Percentiles rank a stretch among this genome's conserved stretches.
These are phyloP conservation scores for Marasmius tenuissimus DNA, from an alignment of 1,284 basidiomycete genomes.

Conservation along the genomic window DNA sequence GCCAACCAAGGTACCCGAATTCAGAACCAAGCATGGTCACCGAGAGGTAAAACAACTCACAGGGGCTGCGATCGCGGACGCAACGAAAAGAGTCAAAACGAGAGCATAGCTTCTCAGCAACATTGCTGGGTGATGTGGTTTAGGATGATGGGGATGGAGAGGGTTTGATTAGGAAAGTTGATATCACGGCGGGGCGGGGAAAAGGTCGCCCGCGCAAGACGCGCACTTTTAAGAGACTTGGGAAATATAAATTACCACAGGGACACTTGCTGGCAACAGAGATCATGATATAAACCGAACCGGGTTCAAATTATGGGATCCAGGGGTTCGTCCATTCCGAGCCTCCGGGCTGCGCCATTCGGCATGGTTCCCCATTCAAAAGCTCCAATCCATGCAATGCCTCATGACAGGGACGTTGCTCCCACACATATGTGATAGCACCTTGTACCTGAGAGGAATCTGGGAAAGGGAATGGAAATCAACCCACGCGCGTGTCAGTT, in stretches of 20 bases:
- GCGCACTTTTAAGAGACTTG: neutral
- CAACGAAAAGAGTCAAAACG: slow-evolving; percentile 7
- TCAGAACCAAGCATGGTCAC: neutral
- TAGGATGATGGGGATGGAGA: neutral
- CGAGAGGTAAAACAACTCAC: slow-evolving; percentile 1
- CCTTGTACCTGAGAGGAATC: too few relatives aligned
- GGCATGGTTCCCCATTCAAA: too few relatives aligned
- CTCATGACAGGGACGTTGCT: too few relatives aligned
- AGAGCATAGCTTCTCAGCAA: slow-evolving; percentile 6
- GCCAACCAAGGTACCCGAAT: neutral
- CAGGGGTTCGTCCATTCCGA: neutral
- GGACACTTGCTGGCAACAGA: too few relatives aligned
- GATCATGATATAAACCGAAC: neutral
- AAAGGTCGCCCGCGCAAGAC: neutral
- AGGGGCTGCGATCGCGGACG: slow-evolving; percentile 7
- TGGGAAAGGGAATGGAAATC: too few relatives aligned
- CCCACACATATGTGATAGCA: too few relatives aligned
- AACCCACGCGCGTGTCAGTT: too few relatives aligned
- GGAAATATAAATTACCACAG: too few relatives aligned
- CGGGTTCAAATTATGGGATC: neutral
- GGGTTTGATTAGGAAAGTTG: neutral
- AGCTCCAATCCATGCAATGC: too few relatives aligned
- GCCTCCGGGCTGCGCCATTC: neutral
- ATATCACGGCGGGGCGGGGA: neutral
- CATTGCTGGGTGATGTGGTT: too few relatives aligned